Base-by-base conservation (phyloP, 202 grass and related monocot species). In the Tripidium arundinaceum region DNA sequence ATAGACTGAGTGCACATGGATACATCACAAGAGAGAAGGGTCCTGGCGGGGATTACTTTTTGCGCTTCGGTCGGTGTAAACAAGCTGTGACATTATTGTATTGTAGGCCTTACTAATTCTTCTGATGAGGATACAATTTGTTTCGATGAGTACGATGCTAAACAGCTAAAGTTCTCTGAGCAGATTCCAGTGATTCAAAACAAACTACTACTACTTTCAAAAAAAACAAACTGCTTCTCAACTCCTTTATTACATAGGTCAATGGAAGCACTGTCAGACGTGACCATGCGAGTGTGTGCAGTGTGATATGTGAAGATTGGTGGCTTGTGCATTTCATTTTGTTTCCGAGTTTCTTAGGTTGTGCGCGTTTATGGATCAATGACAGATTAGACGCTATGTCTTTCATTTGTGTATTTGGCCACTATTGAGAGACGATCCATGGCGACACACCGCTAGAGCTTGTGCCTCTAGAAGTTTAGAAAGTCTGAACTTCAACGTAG, bases 31-130 rank as follows among this genome's bases (percentile, higher is more conserved):
- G 47, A 65, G 43, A 65, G 71, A 26, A 75, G 49, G 49, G 33
- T 74, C 74, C 34, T 74, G 8, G 5, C 15, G 16, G 87, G 36
- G 62, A 62, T 74, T 2, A 36, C 68, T 7, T 68, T 5, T 33
- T 33, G 31, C 2, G 31, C 31, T 33, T 21, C 34, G 33, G 25
- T 73, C 49, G 62, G 25, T 89, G 83, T 83, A 89, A 86, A 86
- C 83, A 86, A 57, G 81, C 33, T 38, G 54, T 41, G 37, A 62
- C 79, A 79, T 79, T 83, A 74, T 54, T 89, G 83, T 85, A 85
- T 82, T 82, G 87, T 89, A 86, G 83, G 68, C 26, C 54, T 75
- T 50, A 69, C 68, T 86, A 89, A 86, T 82, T 79, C 62, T 43
- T 78, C 87, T 89, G 63, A 83, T 75, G 86, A 75, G 75, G 75